Conservation (phyloP, 83 land plant genomes). For the Isoetes engelmannii region DNA sequence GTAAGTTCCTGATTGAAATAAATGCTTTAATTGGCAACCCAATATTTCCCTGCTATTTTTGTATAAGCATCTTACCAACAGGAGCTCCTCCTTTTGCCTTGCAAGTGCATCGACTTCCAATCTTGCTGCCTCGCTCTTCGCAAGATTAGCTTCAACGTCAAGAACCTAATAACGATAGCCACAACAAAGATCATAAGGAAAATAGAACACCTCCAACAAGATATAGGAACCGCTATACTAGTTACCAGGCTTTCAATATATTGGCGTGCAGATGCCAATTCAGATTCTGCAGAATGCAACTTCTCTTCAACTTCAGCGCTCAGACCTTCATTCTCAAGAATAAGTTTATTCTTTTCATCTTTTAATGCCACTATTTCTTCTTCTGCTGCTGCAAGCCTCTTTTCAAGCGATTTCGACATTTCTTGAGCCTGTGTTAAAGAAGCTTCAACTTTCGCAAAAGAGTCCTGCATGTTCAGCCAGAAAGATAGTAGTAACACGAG, state of each 20-base stretch:
- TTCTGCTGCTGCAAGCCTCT: conserved; percentile 39
- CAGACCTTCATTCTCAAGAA: conserved; percentile 27
- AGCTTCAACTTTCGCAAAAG: not conserved
- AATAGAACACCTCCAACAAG: conserved; percentile 22
- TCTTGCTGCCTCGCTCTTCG: conserved; percentile 46
- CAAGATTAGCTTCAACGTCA: conserved; percentile 25
- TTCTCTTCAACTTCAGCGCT: conserved; percentile 36
- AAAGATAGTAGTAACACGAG: not conserved
- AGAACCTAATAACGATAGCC: conserved; percentile 15
- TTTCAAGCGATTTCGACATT: conserved; percentile 39
- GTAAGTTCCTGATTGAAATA: conserved; percentile 22
- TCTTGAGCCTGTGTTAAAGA: conserved; percentile 29
- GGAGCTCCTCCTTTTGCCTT: not conserved
- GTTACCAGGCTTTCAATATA: conserved; percentile 37
- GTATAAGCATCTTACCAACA: not conserved
- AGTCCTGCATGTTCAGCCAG: not conserved
- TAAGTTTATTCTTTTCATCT: conserved; percentile 36
- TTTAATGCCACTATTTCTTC: conserved; percentile 26
- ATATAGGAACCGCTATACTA: not conserved
- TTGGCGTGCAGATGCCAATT: conserved; percentile 30
- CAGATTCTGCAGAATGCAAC: conserved; percentile 23
- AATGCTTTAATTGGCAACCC: not conserved
- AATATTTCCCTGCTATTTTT: conserved; percentile 31
- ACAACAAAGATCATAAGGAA: conserved; percentile 27
- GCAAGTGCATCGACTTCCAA: conserved; percentile 39